These are phyloP conservation scores for Psilocybe azurescens DNA, from an alignment of 768 basidiomycete species.

Conservation along the genomic window DNA sequence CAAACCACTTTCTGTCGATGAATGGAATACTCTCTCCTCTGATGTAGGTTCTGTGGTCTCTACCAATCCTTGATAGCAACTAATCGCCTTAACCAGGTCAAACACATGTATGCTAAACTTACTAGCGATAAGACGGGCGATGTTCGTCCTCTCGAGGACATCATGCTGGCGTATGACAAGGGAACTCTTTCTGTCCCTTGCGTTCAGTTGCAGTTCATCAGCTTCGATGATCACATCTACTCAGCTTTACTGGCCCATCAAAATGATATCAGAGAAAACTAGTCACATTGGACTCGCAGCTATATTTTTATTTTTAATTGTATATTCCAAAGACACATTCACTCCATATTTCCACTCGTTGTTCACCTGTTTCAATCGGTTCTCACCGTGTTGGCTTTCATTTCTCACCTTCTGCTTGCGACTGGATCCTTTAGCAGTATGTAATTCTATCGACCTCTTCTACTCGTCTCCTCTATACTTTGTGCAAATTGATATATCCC, in stretches of 20 bases:
- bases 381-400: too few species aligned
- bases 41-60: constrained; percentile 35
- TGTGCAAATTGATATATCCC: too few species aligned
- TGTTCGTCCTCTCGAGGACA: constrained; percentile 34
- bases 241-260: constrained; percentile 27
- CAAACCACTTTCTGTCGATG: constrained; percentile 43
- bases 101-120: constrained; percentile 40
- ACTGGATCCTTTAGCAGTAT: too few species aligned
- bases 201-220: constrained; percentile 49
- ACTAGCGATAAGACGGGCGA: constrained; percentile 46
- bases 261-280: not conserved
- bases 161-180: constrained; percentile 47
- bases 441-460: too few species aligned
- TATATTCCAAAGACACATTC: too few species aligned
- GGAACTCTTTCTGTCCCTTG: constrained; percentile 53
- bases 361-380: too few species aligned
- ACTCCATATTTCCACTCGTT: too few species aligned
- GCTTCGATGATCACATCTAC: constrained; percentile 48
- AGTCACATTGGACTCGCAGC: not conserved
- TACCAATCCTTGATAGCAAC: not conserved
- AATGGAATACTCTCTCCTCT: constrained; percentile 49
- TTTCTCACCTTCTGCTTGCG: too few species aligned
- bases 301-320: too few species aligned
- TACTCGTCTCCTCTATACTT: too few species aligned
- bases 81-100: constrained; percentile 30